A percentile compares a stretch with the other conserved stretches of the same genome.
phyloP scores from a whole-genome alignment of 345 rosid species.

The Trapa bicornis region DNA sequence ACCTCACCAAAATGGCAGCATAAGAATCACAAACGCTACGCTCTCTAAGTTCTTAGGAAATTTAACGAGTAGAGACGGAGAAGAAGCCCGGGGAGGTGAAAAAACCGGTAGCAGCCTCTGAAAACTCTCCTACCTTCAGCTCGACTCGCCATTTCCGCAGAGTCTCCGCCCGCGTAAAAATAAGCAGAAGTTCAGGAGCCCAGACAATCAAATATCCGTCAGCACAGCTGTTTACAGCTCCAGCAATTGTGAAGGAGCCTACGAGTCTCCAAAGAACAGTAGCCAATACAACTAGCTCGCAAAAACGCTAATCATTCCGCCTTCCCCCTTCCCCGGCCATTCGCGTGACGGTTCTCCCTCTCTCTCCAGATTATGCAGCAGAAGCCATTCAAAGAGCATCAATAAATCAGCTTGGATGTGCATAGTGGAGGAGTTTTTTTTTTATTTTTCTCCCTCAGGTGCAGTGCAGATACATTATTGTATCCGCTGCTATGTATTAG shows the following conservation, averaged over 20 bases:
- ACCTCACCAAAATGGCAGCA: slow-evolving; percentile 3
- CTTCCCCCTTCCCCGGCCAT: neutral
- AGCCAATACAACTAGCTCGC: neutral
- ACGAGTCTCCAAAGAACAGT: too few species aligned
- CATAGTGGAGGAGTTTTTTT: slow-evolving; percentile 5
- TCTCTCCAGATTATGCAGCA: neutral
- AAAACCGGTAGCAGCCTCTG: neutral
- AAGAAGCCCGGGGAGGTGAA: too few species aligned
- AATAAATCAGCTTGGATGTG: slow-evolving; percentile 16
- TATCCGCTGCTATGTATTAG: neutral
- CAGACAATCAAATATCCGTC: neutral
- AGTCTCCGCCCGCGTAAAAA: neutral
- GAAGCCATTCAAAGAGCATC: slow-evolving; percentile 25
- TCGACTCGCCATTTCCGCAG: slow-evolving; percentile 29
- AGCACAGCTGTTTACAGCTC: too few species aligned
- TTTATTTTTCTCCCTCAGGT: slow-evolving; percentile 5
- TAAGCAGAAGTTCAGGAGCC: neutral
- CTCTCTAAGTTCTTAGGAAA: neutral
- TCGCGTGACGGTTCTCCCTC: neutral
- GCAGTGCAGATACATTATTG: neutral
- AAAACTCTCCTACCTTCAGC: slow-evolving; percentile 9
- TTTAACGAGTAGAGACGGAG: neutral
- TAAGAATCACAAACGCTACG: neutral
- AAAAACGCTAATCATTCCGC: neutral
- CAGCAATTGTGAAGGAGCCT: too few species aligned